These are phyloP conservation scores for Lachnum nothofagi DNA, from an alignment of 2,329 filamentous ascomycete species.

Conservation along the genomic window DNA sequence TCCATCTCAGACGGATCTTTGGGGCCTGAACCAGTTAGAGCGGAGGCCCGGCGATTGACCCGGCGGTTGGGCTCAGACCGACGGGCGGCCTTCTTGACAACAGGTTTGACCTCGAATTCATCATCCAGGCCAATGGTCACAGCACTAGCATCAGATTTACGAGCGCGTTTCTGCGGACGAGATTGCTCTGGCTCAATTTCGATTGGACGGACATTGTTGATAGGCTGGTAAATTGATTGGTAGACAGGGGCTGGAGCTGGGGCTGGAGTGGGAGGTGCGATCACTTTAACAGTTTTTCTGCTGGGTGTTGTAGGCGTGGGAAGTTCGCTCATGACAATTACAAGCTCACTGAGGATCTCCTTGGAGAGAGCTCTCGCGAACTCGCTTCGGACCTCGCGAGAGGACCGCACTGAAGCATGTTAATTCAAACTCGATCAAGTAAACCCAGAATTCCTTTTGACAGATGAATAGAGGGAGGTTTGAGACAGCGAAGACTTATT, in stretches of 20 bases:
- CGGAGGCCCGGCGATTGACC: conserved; percentile 7
- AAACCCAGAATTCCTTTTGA: not conserved
- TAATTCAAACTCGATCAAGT: not conserved
- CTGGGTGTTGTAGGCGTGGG: conserved; percentile 19
- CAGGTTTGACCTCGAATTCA: conserved; percentile 21
- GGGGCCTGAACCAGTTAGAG: not conserved
- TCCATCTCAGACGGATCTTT: conserved; percentile 1
- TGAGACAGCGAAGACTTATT: too few relatives aligned
- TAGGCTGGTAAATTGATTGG: conserved; percentile 8
- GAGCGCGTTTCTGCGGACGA: conserved; percentile 21
- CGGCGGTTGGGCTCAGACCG: conserved; percentile 23
- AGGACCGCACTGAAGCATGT: conserved; percentile 41
- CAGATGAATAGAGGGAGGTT: too few relatives aligned
- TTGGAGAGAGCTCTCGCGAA: conserved; percentile 58
- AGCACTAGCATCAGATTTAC: conserved; percentile 20
- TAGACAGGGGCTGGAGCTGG: conserved; percentile 20
- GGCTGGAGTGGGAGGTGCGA: not conserved
- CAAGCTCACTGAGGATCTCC: conserved; percentile 57
- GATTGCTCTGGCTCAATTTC: conserved; percentile 36
- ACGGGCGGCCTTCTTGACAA: conserved; percentile 21
- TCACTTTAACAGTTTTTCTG: not conserved
- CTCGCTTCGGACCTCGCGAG: conserved; percentile 46
- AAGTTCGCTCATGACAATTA: conserved; percentile 56
- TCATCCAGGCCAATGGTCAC: conserved; percentile 14
- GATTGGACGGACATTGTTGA: conserved; percentile 36